phyloP scores from a whole-genome alignment of 345 rosid species.

The Gossypium stocksii region DNA sequence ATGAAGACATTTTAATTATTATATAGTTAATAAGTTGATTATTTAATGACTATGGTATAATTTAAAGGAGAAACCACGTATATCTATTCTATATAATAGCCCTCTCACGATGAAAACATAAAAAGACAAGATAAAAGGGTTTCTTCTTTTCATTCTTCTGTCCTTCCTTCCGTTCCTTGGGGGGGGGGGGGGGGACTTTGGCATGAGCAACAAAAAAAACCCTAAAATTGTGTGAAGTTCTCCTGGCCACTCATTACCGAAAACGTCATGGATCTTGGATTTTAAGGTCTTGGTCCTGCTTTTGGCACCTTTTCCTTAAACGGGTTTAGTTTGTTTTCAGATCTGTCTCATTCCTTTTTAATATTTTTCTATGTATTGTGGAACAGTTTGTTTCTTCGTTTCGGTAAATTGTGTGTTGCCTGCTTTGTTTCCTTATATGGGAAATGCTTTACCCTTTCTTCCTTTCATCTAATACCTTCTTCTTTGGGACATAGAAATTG shows the following conservation, averaged over 20 bases:
- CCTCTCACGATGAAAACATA: background rate
- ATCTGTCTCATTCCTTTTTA: constrained; percentile 38
- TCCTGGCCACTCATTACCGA: background rate
- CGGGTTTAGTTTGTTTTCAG: constrained; percentile 37
- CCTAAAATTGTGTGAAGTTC: constrained; percentile 25
- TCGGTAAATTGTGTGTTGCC: background rate
- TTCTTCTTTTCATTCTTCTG: background rate
- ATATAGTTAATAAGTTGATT: too few species aligned
- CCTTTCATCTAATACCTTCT: background rate
- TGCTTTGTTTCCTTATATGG: constrained; percentile 19
- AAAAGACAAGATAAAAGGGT: background rate
- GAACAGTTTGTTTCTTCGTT: background rate
- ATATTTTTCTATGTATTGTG: background rate
- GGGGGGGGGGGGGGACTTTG: background rate
- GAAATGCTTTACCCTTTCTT: constrained; percentile 13
- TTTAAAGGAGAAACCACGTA: too few species aligned
- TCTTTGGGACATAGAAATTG: constrained; percentile 54
- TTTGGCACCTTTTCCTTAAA: constrained; percentile 33
- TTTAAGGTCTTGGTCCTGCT: constrained; percentile 7
- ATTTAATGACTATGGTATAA: too few species aligned
- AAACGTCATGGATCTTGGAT: constrained; percentile 19
- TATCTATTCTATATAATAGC: too few species aligned
- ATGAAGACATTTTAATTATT: too few species aligned
- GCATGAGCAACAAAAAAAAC: constrained; percentile 10
- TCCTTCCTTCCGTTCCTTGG: background rate